These are phyloP conservation scores for Candida tetrigidarum DNA, from an alignment of 1,139 yeast species.

Conservation along the genomic window DNA sequence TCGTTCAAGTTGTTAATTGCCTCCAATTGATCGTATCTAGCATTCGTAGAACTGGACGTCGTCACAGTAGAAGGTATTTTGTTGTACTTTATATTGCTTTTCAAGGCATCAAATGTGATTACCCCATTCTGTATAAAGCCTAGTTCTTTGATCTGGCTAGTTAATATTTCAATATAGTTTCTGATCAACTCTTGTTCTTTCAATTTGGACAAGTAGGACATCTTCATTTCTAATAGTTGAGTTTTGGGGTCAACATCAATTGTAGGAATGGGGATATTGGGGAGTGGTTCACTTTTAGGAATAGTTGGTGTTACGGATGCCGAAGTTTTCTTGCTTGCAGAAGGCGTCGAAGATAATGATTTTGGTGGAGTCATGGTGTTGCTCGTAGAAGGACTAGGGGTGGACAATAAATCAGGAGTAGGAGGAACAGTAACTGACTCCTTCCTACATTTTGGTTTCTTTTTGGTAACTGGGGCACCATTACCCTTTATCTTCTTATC, in stretches of 20 bases:
- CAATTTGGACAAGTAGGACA: slow-evolving; percentile 40
- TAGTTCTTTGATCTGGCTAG: slow-evolving; percentile 50
- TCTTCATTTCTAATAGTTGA: slow-evolving; percentile 30
- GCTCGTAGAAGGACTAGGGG: slow-evolving; percentile 4
- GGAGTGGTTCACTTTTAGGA: background rate
- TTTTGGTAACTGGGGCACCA: slow-evolving; percentile 9
- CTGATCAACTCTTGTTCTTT: slow-evolving; percentile 51
- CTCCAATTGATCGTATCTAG: slow-evolving; percentile 41
- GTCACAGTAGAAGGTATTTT: slow-evolving; percentile 12
- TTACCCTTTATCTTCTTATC: slow-evolving; percentile 7
- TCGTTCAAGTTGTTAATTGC: slow-evolving; percentile 46
- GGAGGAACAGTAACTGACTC: background rate
- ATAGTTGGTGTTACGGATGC: background rate
- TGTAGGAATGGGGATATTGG: slow-evolving; percentile 19
- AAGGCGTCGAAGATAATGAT: slow-evolving; percentile 4
- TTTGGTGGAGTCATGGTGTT: background rate
- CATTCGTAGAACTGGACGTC: slow-evolving; percentile 8
- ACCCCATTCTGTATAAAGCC: slow-evolving; percentile 52
- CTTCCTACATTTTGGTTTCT: slow-evolving; percentile 11
- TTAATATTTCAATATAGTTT: slow-evolving; percentile 48
- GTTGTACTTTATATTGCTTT: slow-evolving; percentile 16
- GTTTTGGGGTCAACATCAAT: slow-evolving; percentile 20
- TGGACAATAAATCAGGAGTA: slow-evolving; percentile 1
- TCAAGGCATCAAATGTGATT: slow-evolving; percentile 49
- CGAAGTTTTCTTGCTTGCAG: background rate